Base-by-base conservation (phyloP, 495 filamentous ascomycete genomes). In the Penicillium egyptiacum region DNA sequence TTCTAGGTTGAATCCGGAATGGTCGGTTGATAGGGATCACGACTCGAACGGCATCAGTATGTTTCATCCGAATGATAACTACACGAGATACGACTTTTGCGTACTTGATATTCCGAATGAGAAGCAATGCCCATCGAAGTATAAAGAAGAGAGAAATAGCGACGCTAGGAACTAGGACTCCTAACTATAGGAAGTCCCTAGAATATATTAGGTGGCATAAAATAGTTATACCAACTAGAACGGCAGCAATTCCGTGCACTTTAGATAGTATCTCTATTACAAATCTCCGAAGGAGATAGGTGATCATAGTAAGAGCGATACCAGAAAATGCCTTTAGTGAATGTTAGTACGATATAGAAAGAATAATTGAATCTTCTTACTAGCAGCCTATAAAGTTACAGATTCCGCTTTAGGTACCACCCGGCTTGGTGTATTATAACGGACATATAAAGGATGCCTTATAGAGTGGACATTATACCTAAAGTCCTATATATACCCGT, bases 371-470 rank as follows among this genome's bases (percentile, higher is more conserved):
- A 40, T 40, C 14, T 35, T 26, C 55, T 57, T 55, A 60, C 57
- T 23, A 60, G n/a, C 8, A 55, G 31, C 11, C 57, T 51, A 50
- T 55, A 60, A 33, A 60, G 17, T 42, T 60, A 45, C 7, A 55
- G 19, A 30, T 28, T 46, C 1, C 31, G n/a, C 37, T 49, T 9
- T 33, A 51, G 51, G 30, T 54, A 16, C 51, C 45, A 60, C 19
- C 57, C 45, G 25, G n/a, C 48, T 19, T 55, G 9, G 7, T 40
- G 31, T 31, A 55, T 55, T 14, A 35, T 17, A 19, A 60, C 19
- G 11, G 23, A 25, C 16, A 40, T 31, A 31, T 60, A 37, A 23
- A 55, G 41, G 26, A 46, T 26, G 19, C 23, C 30, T 48, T 60
- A 37, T 0, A 60, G 17, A 23, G 44, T 30, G 12, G 51, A 49